phyloP scores from a whole-genome alignment of 176 grass and related monocot species.

The Chloris gayana region DNA sequence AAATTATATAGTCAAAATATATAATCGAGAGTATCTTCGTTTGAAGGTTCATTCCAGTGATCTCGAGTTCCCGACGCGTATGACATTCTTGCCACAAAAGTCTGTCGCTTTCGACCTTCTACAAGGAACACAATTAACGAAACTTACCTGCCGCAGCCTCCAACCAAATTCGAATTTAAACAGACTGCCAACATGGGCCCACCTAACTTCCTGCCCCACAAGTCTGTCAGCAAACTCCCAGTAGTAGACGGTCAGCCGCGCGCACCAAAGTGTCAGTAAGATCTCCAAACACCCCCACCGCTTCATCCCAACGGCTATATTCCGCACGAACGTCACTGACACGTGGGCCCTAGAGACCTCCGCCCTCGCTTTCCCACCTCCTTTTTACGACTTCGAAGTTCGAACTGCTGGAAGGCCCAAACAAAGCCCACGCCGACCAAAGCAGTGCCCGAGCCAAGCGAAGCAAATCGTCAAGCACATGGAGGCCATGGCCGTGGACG shows the following conservation, averaged over 20 bases:
- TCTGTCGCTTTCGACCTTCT: not conserved
- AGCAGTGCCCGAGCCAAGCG: not conserved
- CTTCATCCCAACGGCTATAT: slow-evolving; percentile 48
- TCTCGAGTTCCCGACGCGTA: too few relatives aligned
- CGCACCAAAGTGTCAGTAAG: not conserved
- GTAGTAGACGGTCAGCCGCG: not conserved
- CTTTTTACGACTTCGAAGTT: not conserved
- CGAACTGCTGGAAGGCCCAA: not conserved
- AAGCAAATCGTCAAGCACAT: slow-evolving; percentile 39
- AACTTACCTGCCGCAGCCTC: not conserved
- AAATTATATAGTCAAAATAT: too few relatives aligned
- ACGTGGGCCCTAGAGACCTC: not conserved
- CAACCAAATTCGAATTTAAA: not conserved
- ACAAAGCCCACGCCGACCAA: not conserved
- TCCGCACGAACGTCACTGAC: not conserved
- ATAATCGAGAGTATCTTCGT: too few relatives aligned
- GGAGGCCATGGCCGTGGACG: slow-evolving; percentile 10
- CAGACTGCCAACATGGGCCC: not conserved
- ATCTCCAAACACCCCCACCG: too few relatives aligned
- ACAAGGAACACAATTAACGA: not conserved
- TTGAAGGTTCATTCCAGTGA: too few relatives aligned
- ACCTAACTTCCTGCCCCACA: not conserved
- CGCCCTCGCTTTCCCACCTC: not conserved
- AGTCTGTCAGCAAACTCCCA: not conserved
- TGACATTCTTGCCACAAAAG: not conserved